phyloP scores from a whole-genome alignment of 371 early-diverging fungal species.

The Lichtheimia ramosa region DNA sequence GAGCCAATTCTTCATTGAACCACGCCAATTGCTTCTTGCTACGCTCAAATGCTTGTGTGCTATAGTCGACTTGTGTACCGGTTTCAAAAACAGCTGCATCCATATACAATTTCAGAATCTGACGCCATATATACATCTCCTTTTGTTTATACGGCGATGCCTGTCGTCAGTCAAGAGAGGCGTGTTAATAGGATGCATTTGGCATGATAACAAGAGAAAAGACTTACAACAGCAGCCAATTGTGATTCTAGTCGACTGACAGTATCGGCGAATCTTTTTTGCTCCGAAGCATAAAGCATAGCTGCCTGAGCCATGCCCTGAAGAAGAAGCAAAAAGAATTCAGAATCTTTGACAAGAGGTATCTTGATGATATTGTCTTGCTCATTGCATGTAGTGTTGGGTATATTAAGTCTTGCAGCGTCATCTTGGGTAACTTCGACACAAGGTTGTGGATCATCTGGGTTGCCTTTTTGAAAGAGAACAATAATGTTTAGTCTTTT shows the following conservation, averaged over 20 bases:
- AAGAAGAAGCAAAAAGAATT: constrained; percentile 55
- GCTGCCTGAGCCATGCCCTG: constrained; percentile 50
- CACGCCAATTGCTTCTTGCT: constrained; percentile 54
- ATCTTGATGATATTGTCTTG: constrained; percentile 37
- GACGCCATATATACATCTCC: constrained; percentile 72
- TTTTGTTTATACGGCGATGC: constrained; percentile 54
- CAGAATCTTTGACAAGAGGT: constrained; percentile 54
- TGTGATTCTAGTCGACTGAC: constrained; percentile 42
- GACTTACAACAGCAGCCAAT: constrained; percentile 41
- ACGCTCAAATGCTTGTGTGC: constrained; percentile 45
- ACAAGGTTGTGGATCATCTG: constrained; percentile 34
- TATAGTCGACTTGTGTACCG: constrained; percentile 27
- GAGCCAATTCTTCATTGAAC: constrained; percentile 55
- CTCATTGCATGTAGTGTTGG: background rate
- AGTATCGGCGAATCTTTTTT: constrained; percentile 34
- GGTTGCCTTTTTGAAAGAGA: constrained; percentile 19
- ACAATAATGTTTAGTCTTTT: too few species aligned
- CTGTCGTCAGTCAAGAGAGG: background rate
- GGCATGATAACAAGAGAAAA: background rate
- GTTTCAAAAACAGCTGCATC: constrained; percentile 66
- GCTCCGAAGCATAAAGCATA: constrained; percentile 38
- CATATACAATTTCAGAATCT: constrained; percentile 67
- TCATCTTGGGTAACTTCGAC: constrained; percentile 36
- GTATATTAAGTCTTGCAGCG: constrained; percentile 3
- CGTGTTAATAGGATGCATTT: too few species aligned